Evolutionary conservation across 2,329 filamentous ascomycete genomes (phyloP).

Genomic region (Coniosporium uncinatum): DNA sequence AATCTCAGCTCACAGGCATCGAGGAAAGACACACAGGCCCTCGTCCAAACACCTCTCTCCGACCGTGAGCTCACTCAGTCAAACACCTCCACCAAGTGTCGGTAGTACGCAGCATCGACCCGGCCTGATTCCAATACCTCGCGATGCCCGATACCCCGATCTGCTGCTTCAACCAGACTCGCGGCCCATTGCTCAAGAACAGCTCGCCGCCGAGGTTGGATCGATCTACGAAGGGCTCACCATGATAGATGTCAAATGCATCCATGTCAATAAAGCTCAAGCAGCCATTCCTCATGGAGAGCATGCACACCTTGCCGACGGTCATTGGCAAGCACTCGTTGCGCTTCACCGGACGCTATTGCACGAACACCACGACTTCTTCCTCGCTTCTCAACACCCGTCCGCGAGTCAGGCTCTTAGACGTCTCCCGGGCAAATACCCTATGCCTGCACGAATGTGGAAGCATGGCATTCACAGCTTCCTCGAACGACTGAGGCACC

Average conservation of each 20-base stretch:
- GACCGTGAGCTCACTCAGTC: too few species aligned
- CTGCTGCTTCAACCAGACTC: conserved; percentile 56
- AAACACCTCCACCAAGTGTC: too few species aligned
- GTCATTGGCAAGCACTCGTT: conserved; percentile 89
- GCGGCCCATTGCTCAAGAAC: conserved; percentile 67
- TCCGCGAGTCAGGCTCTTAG: conserved; percentile 64
- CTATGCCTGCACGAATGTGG: conserved; percentile 95
- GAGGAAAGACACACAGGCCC: too few species aligned
- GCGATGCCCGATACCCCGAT: conserved; percentile 14
- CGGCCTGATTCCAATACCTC: too few species aligned
- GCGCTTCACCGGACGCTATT: conserved; percentile 14
- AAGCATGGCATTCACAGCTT: conserved; percentile 86
- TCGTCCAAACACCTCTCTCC: too few species aligned
- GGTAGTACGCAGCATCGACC: too few species aligned
- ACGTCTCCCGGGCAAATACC: conserved; percentile 71
- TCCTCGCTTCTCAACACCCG: conserved; percentile 83
- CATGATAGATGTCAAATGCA: conserved; percentile 84
- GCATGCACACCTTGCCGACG: conserved; percentile 32
- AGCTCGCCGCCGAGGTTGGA: conserved; percentile 77
- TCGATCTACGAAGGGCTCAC: conserved; percentile 78
- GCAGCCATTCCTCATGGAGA: neutral
- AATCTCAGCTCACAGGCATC: too few species aligned
- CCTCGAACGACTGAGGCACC: conserved; percentile 54
- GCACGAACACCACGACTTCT: conserved; percentile 47
- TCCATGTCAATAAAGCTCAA: conserved; percentile 69